These are phyloP conservation scores for Neonectria faginata DNA, from an alignment of 2,329 filamentous ascomycete species.

Conservation along the genomic window DNA sequence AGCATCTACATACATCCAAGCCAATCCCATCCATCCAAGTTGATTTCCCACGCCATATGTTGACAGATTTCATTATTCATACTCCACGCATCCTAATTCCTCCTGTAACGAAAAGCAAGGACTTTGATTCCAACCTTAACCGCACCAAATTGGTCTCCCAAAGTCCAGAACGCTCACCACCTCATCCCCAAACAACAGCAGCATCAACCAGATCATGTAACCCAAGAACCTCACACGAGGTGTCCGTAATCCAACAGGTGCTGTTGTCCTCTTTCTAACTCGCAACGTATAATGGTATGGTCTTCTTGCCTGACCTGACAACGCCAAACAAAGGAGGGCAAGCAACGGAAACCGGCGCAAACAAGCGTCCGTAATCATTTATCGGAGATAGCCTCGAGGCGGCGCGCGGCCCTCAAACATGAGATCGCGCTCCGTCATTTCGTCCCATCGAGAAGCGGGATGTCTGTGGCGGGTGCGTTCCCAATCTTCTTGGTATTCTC, in stretches of 20 bases:
- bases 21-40: constrained; percentile 10
- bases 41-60: constrained; percentile 13
- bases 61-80: constrained; percentile 29
- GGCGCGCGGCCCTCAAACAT: constrained; percentile 65
- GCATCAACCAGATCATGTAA: constrained; percentile 18
- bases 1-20: constrained; percentile 23
- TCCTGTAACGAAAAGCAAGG: neutral
- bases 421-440: constrained; percentile 76
- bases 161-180: constrained; percentile 10
- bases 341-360: constrained; percentile 13
- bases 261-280: constrained; percentile 24
- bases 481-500: constrained; percentile 65
- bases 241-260: constrained; percentile 10
- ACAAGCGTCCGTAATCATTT: constrained; percentile 15
- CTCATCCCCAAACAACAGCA: constrained; percentile 14
- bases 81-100: constrained; percentile 11
- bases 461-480: constrained; percentile 56
- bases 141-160: constrained; percentile 19
- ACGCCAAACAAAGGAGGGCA: constrained; percentile 20
- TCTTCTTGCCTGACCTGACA: constrained; percentile 20
- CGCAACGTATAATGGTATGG: constrained; percentile 16
- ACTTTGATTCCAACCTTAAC: neutral
- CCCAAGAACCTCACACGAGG: constrained; percentile 19
- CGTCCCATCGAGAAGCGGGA: constrained; percentile 61
- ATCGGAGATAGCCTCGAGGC: constrained; percentile 46